Base-by-base conservation (phyloP, 169 alveolate genomes). In the Plasmodium chabaudi region DNA sequence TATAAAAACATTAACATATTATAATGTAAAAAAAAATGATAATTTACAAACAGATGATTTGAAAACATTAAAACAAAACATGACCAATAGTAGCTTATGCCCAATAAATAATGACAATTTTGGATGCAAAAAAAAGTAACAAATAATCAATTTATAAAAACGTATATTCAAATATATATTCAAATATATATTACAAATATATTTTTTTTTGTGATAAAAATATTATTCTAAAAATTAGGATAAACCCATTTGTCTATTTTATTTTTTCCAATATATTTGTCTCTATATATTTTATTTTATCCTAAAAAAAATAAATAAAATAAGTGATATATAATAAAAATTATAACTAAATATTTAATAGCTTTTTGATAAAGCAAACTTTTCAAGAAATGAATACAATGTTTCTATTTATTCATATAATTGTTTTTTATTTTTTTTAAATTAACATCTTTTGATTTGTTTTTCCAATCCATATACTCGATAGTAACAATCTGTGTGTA, bases 401-500 rank as follows among this genome's bases (percentile, higher is more conserved):
- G 17, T 73, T 73, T 47, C n/a, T 34, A 5, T 19, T 42, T 19
- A 57, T 73, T 72, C 56, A 17, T 34, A 56, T 59, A 5, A n/a
- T 71, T 73, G 25, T 42, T 51, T 55, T 67, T 67, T 9, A 9
- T 44, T 67, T 67, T 49, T 53, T 51, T 64, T 23, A 15, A 55
- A 59, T n/a, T 51, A 56, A 79, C 90, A 44, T 79, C 90, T 51
- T 79, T 79, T 46, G 90, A 79, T 44, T 79, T 79, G 72, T 79
- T 79, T 59, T 79, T 79, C 90, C 90, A 79, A 44, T 69, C 70
- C 71, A 60, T 79, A 59, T 79, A 79, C 19, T 79, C 90, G 9
- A 79, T 71, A 5, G 90, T 67, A 60, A 67, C 25, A 27, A 79
- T 60, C 90, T 79, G 57, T 67, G 19, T 19, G 60, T 5, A 56